Evolutionary conservation across 176 grass and related monocot species (phyloP), one percentile per base, ranked within the genome.

Genomic region (Carex pumila): DNA sequence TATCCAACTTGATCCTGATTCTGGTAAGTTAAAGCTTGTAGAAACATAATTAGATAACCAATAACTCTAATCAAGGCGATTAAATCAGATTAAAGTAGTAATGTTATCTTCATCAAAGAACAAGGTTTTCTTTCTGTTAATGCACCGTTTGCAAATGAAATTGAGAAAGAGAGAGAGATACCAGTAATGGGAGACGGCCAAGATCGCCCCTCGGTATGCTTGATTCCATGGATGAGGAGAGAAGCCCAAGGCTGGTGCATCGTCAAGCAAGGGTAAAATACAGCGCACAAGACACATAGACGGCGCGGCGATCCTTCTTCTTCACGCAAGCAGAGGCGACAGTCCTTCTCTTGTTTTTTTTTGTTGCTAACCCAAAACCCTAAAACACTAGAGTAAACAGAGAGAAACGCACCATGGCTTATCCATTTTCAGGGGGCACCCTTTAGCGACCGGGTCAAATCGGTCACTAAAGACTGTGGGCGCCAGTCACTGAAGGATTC

Each of bases 241-340:
- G 92, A 98, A 36, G 95, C 95, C 95, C 95, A 98, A 1, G 95
- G 95, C 71, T 98, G 95, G 73, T 98, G 95, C 95, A 98, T 98
- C 73, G 95, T 98, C 55, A 98, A 89, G 86, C 95, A 94, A 6
- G 92, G 86, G 79, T 94, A 25, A 25, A 25, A 25, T 25, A 25
- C 25, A 0, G 25, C 25, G 25, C 25, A 25, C 25, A 25, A 25
- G 25, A 25, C 25, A 0, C 25, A 25, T 25, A 25, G 25, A 25
- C 25, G 25, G 25, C 25, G 25, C 25, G 25, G 25, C 25, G 25
- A 25, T 25, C 25, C 25, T 25, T 25, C 25, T 25, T 25, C 25
- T 25, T 25, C 25, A 0, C 25, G 25, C 25, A 25, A 0, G 25
- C 25, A 25, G 25, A 25, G 25, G 25, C 0, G 25, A 25, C 25